Evolutionary conservation across 164 flowering plant genomes (phyloP).

Genomic region (Vitis labrusca): DNA sequence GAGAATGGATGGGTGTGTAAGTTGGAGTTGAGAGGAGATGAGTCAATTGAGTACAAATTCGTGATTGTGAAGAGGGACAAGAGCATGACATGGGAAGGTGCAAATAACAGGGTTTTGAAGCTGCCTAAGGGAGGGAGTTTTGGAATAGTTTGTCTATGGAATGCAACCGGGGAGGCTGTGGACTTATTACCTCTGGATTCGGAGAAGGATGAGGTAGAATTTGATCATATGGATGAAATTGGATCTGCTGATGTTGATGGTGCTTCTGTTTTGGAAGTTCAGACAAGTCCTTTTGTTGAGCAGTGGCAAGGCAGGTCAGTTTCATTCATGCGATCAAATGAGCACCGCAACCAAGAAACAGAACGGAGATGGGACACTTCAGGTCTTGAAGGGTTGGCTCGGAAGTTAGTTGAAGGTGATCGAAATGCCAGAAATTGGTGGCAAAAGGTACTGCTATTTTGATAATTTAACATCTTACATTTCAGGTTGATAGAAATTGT

Average conservation of each 20-base stretch:
- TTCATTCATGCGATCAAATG: slow-evolving; percentile 83
- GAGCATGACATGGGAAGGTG: slow-evolving; percentile 70
- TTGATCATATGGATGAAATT: slow-evolving; percentile 24
- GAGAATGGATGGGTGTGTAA: slow-evolving; percentile 76
- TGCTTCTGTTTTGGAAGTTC: slow-evolving; percentile 28
- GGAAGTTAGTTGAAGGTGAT: slow-evolving; percentile 85
- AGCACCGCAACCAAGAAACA: slow-evolving; percentile 54
- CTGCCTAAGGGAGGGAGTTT: slow-evolving; percentile 57
- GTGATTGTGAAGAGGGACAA: slow-evolving; percentile 47
- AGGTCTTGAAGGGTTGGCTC: slow-evolving; percentile 69
- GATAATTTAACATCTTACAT: background rate
- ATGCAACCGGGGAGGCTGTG: slow-evolving; percentile 53
- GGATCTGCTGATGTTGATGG: slow-evolving; percentile 17
- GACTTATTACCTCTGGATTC: slow-evolving; percentile 33
- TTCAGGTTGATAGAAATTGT: background rate
- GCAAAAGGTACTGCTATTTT: slow-evolving; percentile 61
- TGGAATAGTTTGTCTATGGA: slow-evolving; percentile 68
- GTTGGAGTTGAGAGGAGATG: slow-evolving; percentile 51
- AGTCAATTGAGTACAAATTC: slow-evolving; percentile 71
- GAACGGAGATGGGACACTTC: slow-evolving; percentile 71
- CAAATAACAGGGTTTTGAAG: slow-evolving; percentile 60
- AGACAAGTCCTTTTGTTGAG: slow-evolving; percentile 72
- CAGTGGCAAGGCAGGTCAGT: slow-evolving; percentile 84
- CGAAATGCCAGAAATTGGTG: slow-evolving; percentile 79
- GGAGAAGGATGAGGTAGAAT: slow-evolving; percentile 12